Evolutionary conservation across 768 basidiomycete species (phyloP), one percentile per base, ranked within the genome.

Genomic region (Rhizopogon vulgaris): DNA sequence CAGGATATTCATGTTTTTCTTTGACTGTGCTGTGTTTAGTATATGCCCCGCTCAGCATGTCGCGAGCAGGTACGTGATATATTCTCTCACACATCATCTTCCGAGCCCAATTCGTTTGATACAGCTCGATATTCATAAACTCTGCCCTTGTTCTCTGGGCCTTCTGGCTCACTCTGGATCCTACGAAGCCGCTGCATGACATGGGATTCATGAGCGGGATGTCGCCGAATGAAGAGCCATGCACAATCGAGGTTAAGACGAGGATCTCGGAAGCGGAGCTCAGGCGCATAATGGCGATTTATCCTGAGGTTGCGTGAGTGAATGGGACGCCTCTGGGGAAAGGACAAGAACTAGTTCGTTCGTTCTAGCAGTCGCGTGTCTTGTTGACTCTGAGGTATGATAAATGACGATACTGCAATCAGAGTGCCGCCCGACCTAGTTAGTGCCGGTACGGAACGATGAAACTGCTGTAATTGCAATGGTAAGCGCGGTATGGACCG

Each of bases 1-100:
- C 10, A 10, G 17, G 3, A 9, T 17, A n/a, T 18, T 17, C 38
- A 9, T 1, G 8, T 18, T 17, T 18, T 17, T 9, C 8, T 18
- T 38, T 10, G 17, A 38, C 38, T 38, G 17, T 38, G 9, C 3
- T 1, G 1, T 9, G 17, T 38, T 6, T 32, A 76, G 80, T 22
- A 73, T 83, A 2, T 84, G 82, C 52, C 81, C 80, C 2, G 82
- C 82, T 1, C 75, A 76, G 53, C 75, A 82, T 60, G 37, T 63
- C n/a, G 62, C 61, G 12, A 59, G 70, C 15, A 58, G 63, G 2
- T 84, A 38, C 12, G 32, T 4, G 10, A 8, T n/a, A 17, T 8
- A n/a, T 38, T 3, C 8, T 22, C 18, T 3, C 9, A 39, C 17
- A 34, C 17, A 5, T 22, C 28, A 18, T 18, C 17, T 10, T 39